Base-by-base conservation (phyloP, 331 rosid genomes). In the Phaseolus coccineus region DNA sequence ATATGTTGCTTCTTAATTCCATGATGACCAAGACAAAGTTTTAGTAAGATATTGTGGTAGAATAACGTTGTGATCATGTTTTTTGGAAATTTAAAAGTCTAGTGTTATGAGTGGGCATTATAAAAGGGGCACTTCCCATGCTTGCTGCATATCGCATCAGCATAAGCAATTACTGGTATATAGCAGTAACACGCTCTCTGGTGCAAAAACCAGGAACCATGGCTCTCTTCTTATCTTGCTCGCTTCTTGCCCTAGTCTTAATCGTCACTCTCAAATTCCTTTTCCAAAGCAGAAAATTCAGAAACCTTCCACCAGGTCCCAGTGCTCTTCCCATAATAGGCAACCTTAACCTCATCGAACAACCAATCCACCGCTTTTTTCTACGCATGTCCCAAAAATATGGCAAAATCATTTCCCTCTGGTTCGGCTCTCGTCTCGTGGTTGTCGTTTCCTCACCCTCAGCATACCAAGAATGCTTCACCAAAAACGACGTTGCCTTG, bases 221-320 rank as follows among this genome's bases (percentile, higher is more conserved):
- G 47, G n/a, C 24, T 37, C n/a, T 42, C 6, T 8, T 53, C 0
- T 7, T 77, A 0, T 66, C 58, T n/a, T 77, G 66, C 37, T 24
- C 55, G 0, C 11, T 77, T 0, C 9, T 66, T 1, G 9, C 47
- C 4, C 24, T 77, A 1, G 14, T 10, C 2, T 16, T 67, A 1
- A 4, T 85, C 19, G 12, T 84, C 31, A 64, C 73, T 33, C 35
- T 83, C 78, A 77, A 47, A 24, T 57, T 74, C 25, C 40, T 80
- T 0, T n/a, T 59, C 53, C 47, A 16, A 13, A 9, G 15, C 27
- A 62, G 73, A 37, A 79, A 65, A 27, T 9, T 55, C 52, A 64
- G 28, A 58, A 89, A 83, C 79, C 72, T 89, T 16, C 91, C 90
- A 1, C 91, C 93, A 0, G 80, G 81, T 11, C 93, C 93, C 0